phyloP scores from a whole-genome alignment of 2,329 filamentous ascomycete genomes.

The Colletotrichum tofieldiae region DNA sequence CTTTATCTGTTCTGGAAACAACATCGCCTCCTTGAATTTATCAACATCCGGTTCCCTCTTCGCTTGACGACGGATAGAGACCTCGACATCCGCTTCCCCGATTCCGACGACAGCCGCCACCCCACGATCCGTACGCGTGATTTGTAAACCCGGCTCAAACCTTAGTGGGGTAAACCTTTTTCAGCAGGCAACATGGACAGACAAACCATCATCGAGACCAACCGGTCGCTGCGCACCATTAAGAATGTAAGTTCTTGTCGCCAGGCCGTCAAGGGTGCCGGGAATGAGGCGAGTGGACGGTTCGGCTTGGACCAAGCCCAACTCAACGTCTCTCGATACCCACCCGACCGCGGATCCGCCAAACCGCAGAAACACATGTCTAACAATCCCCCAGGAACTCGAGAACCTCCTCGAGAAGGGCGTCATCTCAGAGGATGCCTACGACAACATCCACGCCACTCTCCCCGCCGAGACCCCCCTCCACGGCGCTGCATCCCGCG shows the following conservation, averaged over 20 bases:
- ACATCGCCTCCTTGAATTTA: constrained; percentile 28
- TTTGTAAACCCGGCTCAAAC: constrained; percentile 1
- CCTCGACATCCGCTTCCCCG: neutral
- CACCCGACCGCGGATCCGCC: constrained; percentile 19
- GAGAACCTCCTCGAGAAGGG: constrained; percentile 89
- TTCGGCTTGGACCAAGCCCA: neutral
- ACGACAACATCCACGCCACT: constrained; percentile 80
- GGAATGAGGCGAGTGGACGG: neutral
- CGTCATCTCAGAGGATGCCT: constrained; percentile 82
- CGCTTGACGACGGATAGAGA: constrained; percentile 5
- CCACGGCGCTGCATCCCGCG: constrained; percentile 62
- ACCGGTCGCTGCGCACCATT: constrained; percentile 89
- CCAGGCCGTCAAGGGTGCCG: neutral
- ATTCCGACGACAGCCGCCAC: neutral
- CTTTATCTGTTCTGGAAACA: constrained; percentile 40
- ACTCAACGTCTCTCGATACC: constrained; percentile 16
- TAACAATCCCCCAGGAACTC: constrained; percentile 77
- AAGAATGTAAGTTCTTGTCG: constrained; percentile 76
- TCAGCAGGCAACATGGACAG: constrained; percentile 59
- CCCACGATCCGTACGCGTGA: neutral
- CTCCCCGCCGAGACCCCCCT: constrained; percentile 81
- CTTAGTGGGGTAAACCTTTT: constrained; percentile 11
- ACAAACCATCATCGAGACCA: constrained; percentile 77
- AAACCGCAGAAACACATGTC: constrained; percentile 12
- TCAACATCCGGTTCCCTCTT: neutral